Conservation (phyloP, 2,329 filamentous ascomycete genomes). For the Stemphylium vesicarium region DNA sequence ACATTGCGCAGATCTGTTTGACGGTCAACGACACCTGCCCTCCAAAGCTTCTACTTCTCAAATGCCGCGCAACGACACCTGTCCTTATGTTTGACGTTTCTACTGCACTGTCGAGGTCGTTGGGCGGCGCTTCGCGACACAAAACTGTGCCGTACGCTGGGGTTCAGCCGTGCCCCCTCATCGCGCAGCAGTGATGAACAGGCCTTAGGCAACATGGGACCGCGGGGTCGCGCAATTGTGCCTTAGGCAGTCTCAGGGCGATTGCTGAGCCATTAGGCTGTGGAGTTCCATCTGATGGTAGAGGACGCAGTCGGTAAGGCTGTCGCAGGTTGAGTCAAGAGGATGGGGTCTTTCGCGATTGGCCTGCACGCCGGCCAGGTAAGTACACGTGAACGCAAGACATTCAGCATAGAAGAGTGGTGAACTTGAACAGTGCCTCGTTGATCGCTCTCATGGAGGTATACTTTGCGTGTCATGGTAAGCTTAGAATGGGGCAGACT, state of each 20-base stretch:
- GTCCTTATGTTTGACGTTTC: not conserved
- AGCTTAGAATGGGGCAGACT: not conserved
- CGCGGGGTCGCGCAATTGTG: not conserved
- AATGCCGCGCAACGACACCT: not conserved
- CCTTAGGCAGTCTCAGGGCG: slow-evolving; percentile 3
- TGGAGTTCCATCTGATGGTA: not conserved
- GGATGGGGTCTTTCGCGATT: not conserved
- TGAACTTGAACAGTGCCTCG: not conserved
- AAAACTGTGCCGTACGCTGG: slow-evolving; percentile 3
- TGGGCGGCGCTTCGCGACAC: slow-evolving; percentile 8
- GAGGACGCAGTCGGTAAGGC: slow-evolving; percentile 7
- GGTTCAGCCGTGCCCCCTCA: slow-evolving; percentile 6
- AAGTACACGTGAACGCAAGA: not conserved
- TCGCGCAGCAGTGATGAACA: not conserved
- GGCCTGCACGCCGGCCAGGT: not conserved
- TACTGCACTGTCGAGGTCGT: not conserved
- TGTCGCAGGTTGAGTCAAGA: not conserved
- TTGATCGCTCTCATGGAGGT: not conserved
- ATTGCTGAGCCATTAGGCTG: not conserved
- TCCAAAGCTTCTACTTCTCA: not conserved
- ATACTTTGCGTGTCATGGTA: not conserved
- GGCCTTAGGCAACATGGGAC: not conserved
- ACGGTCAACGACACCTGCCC: not conserved
- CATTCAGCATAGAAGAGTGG: not conserved
- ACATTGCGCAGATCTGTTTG: not conserved